phyloP scores from a whole-genome alignment of 2,329 filamentous ascomycete genomes.

The Exutisphaerella laricina region DNA sequence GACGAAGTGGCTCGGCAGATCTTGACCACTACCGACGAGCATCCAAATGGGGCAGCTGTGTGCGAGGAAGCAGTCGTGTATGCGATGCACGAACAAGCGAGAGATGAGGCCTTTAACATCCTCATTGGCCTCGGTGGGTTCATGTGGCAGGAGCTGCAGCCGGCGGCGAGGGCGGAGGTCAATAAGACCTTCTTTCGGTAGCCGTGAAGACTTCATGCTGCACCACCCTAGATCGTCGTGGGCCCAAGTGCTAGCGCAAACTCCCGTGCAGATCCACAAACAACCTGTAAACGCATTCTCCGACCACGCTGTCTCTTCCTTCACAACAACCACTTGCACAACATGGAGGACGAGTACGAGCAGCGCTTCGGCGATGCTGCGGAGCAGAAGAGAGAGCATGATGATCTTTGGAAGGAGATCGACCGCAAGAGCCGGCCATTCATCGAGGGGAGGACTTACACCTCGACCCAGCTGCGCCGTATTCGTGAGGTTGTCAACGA shows the following conservation, averaged over 20 bases:
- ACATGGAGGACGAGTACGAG: not conserved
- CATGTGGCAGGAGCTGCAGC: slow-evolving; percentile 1
- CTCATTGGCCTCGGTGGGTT: not conserved
- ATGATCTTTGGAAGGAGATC: slow-evolving; percentile 1
- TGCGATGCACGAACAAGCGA: not conserved
- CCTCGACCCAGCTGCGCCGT: not conserved
- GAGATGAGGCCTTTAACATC: not conserved
- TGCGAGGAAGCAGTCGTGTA: not conserved
- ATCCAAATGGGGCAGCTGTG: not conserved
- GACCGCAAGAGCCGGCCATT: not conserved
- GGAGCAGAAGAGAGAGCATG: not conserved
- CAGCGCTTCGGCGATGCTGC: not conserved
- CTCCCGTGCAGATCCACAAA: too few species aligned
- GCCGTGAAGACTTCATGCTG: too few species aligned
- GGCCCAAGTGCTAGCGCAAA: too few species aligned
- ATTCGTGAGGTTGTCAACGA: slow-evolving; percentile 19
- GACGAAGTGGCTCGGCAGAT: not conserved
- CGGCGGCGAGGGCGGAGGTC: not conserved
- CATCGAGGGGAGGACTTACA: not conserved
- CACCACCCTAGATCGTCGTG: too few species aligned
- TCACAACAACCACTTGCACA: not conserved
- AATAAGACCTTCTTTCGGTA: not conserved
- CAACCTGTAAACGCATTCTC: too few species aligned
- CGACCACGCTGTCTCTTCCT: too few species aligned
- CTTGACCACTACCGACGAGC: not conserved